These are phyloP conservation scores for Ajuga chamaepitys DNA, from an alignment of 257 asterid genomes.

Conservation along the genomic window DNA sequence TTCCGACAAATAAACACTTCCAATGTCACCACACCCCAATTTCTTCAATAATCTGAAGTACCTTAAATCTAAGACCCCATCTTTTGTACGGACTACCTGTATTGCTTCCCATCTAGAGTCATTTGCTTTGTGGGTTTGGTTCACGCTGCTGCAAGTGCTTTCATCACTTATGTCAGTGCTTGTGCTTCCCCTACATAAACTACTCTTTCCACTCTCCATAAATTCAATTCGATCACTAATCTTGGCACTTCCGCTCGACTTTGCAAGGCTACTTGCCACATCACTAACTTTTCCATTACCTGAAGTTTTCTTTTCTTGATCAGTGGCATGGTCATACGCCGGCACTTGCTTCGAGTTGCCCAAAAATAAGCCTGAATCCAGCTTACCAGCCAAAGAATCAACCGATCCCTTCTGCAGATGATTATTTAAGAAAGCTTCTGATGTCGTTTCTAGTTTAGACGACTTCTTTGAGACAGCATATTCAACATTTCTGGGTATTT, in stretches of 20 bases:
- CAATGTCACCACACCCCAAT: slow-evolving; percentile 69
- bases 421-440: slow-evolving; percentile 7
- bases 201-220: slow-evolving; percentile 69
- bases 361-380: slow-evolving; percentile 38
- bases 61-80: slow-evolving; percentile 47
- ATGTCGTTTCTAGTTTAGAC: slow-evolving; percentile 10
- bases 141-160: slow-evolving; percentile 58
- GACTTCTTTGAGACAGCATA: slow-evolving; percentile 20
- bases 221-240: slow-evolving; percentile 52
- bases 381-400: slow-evolving; percentile 28
- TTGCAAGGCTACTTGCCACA: slow-evolving; percentile 10
- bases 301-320: slow-evolving; percentile 7
- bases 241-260: slow-evolving; percentile 38
- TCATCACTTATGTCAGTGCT: slow-evolving; percentile 66
- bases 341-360: slow-evolving; percentile 22
- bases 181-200: slow-evolving; percentile 71
- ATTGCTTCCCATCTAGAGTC: slow-evolving; percentile 68
- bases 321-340: slow-evolving; percentile 5
- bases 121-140: slow-evolving; percentile 64
- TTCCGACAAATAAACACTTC: slow-evolving; percentile 63
- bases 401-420: slow-evolving; percentile 17
- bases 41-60: slow-evolving; percentile 61
- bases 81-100: slow-evolving; percentile 46
- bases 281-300: slow-evolving; percentile 30
- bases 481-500: slow-evolving; percentile 19